Percentiles rank a stretch among this genome's conserved stretches.
Conservation (phyloP, 768 basidiomycete species). For the Rhodotorula diobovata region DNA sequence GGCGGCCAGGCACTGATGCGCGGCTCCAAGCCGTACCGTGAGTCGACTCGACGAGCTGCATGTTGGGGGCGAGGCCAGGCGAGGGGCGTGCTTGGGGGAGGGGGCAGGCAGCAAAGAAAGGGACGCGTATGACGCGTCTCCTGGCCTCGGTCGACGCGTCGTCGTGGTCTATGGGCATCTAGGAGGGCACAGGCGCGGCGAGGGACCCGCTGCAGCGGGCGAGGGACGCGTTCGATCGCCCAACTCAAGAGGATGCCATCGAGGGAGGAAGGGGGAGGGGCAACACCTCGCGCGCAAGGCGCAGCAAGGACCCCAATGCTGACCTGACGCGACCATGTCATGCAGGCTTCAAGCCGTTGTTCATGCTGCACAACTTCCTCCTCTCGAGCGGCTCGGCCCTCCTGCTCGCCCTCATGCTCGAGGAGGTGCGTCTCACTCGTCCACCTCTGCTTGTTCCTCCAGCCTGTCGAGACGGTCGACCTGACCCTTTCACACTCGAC, state of each 20-base stretch:
- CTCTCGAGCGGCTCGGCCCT: constrained; percentile 78
- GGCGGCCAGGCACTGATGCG: constrained; percentile 78
- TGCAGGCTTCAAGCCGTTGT: constrained; percentile 48
- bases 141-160: too few relatives aligned
- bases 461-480: not conserved
- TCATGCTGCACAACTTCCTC: constrained; percentile 71
- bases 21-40: constrained; percentile 62
- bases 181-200: too few relatives aligned
- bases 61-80: not conserved
- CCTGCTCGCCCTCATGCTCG: constrained; percentile 79
- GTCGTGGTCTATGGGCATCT: too few relatives aligned
- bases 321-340: not conserved
- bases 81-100: not conserved
- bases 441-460: not conserved
- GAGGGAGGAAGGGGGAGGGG: not conserved
- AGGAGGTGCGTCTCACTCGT: constrained; percentile 60
- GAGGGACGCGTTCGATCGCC: not conserved
- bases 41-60: not conserved
- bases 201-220: too few relatives aligned
- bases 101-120: not conserved
- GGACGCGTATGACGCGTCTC: not conserved
- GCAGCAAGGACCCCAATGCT: too few relatives aligned
- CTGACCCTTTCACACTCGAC: not conserved
- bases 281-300: not conserved
- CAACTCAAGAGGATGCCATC: not conserved